These are phyloP conservation scores for Russula sp. DNA, from an alignment of 768 basidiomycete species.

Conservation along the genomic window DNA sequence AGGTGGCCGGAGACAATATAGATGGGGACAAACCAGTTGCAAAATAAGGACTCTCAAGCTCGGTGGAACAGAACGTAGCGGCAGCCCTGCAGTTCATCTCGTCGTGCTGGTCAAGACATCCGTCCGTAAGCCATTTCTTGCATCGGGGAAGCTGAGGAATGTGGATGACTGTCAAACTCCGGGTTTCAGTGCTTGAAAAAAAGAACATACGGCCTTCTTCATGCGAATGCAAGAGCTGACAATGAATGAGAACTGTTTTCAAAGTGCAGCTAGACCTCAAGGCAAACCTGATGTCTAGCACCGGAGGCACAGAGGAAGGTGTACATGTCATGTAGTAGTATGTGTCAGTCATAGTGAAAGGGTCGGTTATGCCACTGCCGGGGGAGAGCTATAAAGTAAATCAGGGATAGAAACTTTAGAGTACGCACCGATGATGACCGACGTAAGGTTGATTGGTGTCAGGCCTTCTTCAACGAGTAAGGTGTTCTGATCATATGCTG, in stretches of 20 bases:
- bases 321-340: slow-evolving; percentile 52
- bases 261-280: not conserved
- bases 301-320: slow-evolving; percentile 39
- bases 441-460: slow-evolving; percentile 43
- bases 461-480: slow-evolving; percentile 36
- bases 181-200: not conserved
- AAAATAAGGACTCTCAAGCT: slow-evolving; percentile 25
- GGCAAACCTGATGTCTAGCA: slow-evolving; percentile 39
- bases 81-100: slow-evolving; percentile 38
- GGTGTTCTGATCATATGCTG: slow-evolving; percentile 43
- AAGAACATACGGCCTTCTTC: slow-evolving; percentile 33
- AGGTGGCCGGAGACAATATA: not conserved
- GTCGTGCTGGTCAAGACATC: slow-evolving; percentile 41
- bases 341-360: slow-evolving; percentile 32
- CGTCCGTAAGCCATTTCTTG: slow-evolving; percentile 30
- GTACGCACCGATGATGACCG: slow-evolving; percentile 40
- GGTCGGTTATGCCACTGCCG: slow-evolving; percentile 43
- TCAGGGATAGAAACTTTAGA: not conserved
- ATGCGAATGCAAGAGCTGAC: slow-evolving; percentile 36
- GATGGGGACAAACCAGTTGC: slow-evolving; percentile 25
- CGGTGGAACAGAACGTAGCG: slow-evolving; percentile 32
- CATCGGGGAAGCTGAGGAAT: slow-evolving; percentile 38
- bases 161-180: not conserved
- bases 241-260: not conserved
- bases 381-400: not conserved